phyloP scores from a whole-genome alignment of 2,329 filamentous ascomycete genomes.

The Didymosphaeria variabile region DNA sequence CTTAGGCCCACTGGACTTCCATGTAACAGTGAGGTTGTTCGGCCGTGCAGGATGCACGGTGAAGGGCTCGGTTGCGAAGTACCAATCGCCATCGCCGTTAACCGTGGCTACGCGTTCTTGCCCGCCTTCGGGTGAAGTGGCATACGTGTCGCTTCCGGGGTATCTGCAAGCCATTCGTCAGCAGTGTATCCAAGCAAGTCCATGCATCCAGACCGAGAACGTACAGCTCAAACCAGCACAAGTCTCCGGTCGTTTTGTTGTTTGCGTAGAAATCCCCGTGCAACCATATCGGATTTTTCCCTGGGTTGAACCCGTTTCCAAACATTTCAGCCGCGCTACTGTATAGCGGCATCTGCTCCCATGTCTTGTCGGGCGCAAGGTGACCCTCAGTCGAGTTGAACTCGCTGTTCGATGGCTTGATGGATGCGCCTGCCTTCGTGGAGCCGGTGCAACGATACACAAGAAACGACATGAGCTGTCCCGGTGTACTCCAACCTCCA shows the following conservation, averaged over 20 bases:
- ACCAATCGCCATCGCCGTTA: slow-evolving; percentile 5
- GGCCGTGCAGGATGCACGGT: slow-evolving; percentile 4
- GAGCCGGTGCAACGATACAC: slow-evolving; percentile 9
- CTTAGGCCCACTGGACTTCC: slow-evolving; percentile 1
- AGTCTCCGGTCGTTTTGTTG: slow-evolving; percentile 6
- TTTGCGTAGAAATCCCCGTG: slow-evolving; percentile 7
- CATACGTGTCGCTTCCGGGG: not conserved
- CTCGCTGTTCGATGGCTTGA: slow-evolving; percentile 8
- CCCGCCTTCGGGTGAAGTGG: not conserved
- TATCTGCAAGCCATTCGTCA: not conserved
- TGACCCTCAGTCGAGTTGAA: slow-evolving; percentile 7
- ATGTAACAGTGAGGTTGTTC: slow-evolving; percentile 9
- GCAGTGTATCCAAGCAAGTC: not conserved
- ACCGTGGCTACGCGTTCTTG: slow-evolving; percentile 4
- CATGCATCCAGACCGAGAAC: not conserved
- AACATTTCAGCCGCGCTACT: not conserved
- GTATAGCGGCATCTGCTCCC: slow-evolving; percentile 11
- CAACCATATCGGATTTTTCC: slow-evolving; percentile 4
- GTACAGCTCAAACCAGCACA: slow-evolving; percentile 12
- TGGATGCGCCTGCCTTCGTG: not conserved
- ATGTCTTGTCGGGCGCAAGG: slow-evolving; percentile 7
- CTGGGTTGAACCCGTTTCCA: not conserved
- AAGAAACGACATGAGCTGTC: slow-evolving; percentile 1
- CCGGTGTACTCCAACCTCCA: slow-evolving; percentile 7
- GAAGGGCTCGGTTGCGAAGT: slow-evolving; percentile 6